Base-by-base conservation (phyloP, 2,329 filamentous ascomycete species). In the Colletotrichum sidae region DNA sequence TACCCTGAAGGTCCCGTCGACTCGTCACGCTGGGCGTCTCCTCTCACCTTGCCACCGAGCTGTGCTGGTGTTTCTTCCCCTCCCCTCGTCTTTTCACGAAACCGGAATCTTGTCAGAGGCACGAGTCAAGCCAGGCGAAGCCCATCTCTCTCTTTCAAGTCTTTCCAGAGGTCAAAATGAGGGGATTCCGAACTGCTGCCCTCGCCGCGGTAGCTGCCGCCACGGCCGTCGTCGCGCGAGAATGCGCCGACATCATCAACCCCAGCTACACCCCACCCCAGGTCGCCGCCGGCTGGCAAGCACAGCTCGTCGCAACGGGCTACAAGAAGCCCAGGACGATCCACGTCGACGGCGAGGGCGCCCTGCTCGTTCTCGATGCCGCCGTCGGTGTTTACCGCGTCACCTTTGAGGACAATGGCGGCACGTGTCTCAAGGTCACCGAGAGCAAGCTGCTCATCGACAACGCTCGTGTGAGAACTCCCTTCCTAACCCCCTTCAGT, bases 291-390 rank as follows among this genome's bases (percentile, higher is more conserved):
- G 81, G 80, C 37, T 85, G 82, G 80, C 73, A 77, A 6, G 80
- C 78, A 13, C 77, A 80, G 64, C 75, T 85, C 3, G 71, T 84
- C 25, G 79, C 78, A 44, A 77, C 76, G 34, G 77, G 77, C 13
- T 71, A 84, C 52, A 76, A 70, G 5, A 75, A 73, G 10, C 84
- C 84, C 2, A 78, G 84, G 11, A 75, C 78, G 51, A 77, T 86
- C 54, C 70, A 79, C 6, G 81, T 86, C 60, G 84, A 86, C 67
- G 69, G 65, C 5, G 73, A 75, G 39, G 83, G 83, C 5, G 79
- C 76, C 4, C 74, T 86, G 12, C 74, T 86, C 2, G 77, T 85
- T 13, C 72, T 85, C 45, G 79, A 84, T 55, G 69, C 74, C 1
- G 77, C 79, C 8, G 72, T 70, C 2, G 83, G 84, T 2, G 75